Evolutionary conservation across 495 filamentous ascomycete genomes (phyloP).

Genomic region (Hypoxylon perforatum): DNA sequence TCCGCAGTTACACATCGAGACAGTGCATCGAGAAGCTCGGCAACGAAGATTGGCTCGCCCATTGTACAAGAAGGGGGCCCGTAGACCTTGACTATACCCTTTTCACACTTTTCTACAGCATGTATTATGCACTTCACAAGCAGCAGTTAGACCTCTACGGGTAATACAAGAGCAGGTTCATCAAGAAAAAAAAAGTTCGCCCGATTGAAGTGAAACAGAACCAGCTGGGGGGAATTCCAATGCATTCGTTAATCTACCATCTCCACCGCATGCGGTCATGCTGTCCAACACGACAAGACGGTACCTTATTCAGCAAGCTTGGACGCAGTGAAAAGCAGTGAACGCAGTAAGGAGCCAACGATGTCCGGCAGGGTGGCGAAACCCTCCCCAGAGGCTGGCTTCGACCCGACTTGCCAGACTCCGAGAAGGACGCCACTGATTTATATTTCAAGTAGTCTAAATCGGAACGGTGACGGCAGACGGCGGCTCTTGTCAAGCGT

Average conservation of each 20-base stretch:
- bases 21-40: constrained; percentile 41
- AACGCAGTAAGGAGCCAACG: constrained; percentile 33
- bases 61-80: constrained; percentile 42
- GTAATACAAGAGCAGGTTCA: constrained; percentile 43
- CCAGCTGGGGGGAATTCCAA: constrained; percentile 40
- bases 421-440: constrained; percentile 45
- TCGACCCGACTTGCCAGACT: constrained; percentile 41
- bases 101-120: constrained; percentile 42
- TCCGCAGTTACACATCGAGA: constrained; percentile 46
- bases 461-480: constrained; percentile 45
- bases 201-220: constrained; percentile 46
- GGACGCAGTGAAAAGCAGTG: too few relatives aligned
- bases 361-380: constrained; percentile 39
- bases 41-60: constrained; percentile 43
- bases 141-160: constrained; percentile 36
- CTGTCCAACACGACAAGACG: constrained; percentile 42
- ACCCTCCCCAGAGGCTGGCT: constrained; percentile 33
- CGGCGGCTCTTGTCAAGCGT: constrained; percentile 42
- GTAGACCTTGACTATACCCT: constrained; percentile 38
- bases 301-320: constrained; percentile 43
- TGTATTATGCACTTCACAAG: constrained; percentile 44
- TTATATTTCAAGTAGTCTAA: constrained; percentile 41
- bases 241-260: constrained; percentile 46
- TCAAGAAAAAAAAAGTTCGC: constrained; percentile 38
- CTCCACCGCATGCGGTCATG: constrained; percentile 45